Conservation (phyloP, 139 green algal genomes). For the Chlorella sp. region DNA sequence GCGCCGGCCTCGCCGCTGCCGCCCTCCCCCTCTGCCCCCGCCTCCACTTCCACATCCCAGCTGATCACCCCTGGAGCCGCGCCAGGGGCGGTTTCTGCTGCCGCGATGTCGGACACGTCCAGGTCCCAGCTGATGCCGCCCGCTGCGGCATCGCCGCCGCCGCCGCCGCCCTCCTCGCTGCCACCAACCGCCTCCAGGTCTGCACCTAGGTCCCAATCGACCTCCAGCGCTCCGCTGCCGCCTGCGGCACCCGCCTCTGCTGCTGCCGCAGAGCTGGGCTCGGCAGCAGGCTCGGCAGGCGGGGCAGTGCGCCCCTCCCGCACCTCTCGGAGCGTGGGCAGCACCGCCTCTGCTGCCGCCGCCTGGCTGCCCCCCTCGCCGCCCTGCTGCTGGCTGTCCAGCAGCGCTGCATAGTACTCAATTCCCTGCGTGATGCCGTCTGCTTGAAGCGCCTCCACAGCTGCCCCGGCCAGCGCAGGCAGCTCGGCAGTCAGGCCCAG, state of each 20-base stretch:
- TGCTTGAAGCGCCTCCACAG: slow-evolving; percentile 40
- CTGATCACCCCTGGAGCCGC: slow-evolving; percentile 36
- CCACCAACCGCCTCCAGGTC: slow-evolving; percentile 3
- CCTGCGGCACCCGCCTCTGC: background rate
- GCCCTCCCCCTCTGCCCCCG: background rate
- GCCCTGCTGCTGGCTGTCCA: slow-evolving; percentile 19
- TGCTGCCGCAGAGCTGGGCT: background rate
- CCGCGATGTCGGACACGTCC: background rate
- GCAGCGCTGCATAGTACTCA: slow-evolving; percentile 36
- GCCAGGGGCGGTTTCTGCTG: background rate
- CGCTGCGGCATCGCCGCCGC: background rate
- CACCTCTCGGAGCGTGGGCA: slow-evolving; percentile 51
- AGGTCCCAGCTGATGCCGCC: slow-evolving; percentile 42
- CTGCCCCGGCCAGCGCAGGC: slow-evolving; percentile 39
- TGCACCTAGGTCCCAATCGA: slow-evolving; percentile 22
- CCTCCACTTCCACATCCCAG: slow-evolving; percentile 52
- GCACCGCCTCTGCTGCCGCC: slow-evolving; percentile 1
- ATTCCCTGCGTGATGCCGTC: slow-evolving; percentile 12
- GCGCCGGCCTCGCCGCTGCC: background rate
- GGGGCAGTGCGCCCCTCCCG: slow-evolving; percentile 34
- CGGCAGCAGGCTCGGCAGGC: slow-evolving; percentile 2
- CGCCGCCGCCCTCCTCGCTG: background rate
- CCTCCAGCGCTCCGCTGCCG: background rate
- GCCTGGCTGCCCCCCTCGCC: background rate
- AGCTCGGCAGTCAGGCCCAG: slow-evolving; percentile 54